Conservation (phyloP, 257 asterid species). For the Rubia yunnanensis region DNA sequence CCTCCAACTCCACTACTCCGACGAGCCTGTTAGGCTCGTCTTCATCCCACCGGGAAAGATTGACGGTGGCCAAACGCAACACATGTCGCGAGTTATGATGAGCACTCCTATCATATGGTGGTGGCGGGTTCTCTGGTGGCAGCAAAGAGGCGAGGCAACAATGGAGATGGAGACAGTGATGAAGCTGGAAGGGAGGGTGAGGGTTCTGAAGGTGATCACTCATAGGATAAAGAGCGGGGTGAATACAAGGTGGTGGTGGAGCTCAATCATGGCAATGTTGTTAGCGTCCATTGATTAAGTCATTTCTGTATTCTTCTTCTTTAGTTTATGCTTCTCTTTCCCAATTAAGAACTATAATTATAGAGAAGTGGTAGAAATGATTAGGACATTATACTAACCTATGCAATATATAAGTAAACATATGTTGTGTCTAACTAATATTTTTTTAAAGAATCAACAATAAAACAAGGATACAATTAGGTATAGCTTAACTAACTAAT, state of each 20-base stretch:
- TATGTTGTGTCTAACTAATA: too few relatives aligned
- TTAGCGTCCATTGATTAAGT: conserved; percentile 65
- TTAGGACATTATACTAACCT: too few relatives aligned
- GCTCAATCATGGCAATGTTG: conserved; percentile 53
- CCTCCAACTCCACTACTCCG: conserved; percentile 71
- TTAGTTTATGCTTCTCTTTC: neutral
- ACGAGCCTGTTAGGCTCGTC: conserved; percentile 67
- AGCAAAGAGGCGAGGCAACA: conserved; percentile 23
- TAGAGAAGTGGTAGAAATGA: neutral
- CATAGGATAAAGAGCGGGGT: conserved; percentile 63
- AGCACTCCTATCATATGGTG: conserved; percentile 49
- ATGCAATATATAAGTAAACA: too few relatives aligned
- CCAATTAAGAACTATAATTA: neutral
- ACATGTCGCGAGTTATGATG: conserved; percentile 76
- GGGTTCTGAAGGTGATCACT: conserved; percentile 73
- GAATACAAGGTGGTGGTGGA: conserved; percentile 62
- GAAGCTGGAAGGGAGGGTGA: conserved; percentile 79
- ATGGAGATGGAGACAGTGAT: conserved; percentile 83
- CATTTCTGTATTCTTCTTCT: neutral
- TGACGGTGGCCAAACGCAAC: conserved; percentile 64
- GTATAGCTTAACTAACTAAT: too few relatives aligned
- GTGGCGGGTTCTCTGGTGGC: conserved; percentile 5
- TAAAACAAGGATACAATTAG: too few relatives aligned
- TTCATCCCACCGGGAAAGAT: conserved; percentile 88
- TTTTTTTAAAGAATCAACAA: too few relatives aligned